Evolutionary conservation across 352 stramenopile species (phyloP), one percentile per base, ranked within the genome.

Genomic region (Peronospora destructor): DNA sequence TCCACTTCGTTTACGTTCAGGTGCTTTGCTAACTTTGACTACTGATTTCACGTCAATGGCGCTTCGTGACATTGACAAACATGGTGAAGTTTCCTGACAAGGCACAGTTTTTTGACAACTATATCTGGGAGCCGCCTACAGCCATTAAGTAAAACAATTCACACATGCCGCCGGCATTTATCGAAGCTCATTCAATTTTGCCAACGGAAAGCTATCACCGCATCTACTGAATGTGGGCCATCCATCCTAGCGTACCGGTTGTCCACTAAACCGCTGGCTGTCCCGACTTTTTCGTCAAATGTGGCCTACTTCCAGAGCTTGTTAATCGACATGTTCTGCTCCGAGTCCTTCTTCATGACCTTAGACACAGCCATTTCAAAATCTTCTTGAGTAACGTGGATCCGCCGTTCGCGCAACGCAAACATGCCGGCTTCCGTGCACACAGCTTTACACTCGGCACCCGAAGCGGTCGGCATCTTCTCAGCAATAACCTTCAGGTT

Each of bases 341-440:
- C 97, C 45, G 85, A 91, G 61, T 99, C 96, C 80, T 99, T 99
- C 95, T 99, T 99, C 96, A 99, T 99, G 51, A 99, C 97, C 86
- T 99, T 99, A 45, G 90, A 97, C 19, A 99, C 96, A 9, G 97
- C 95, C 96, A 99, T 99, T 72, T 99, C 96, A 71, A 99, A 99
- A 78, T 99, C 96, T 79, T 99, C 96, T 68, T 99, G 97, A 21
- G 97, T 99, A 19, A 99, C 97, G 79, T 99, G 97, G 45, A 99
- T 98, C 52, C 97, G 87, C 57, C 96, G 86, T 79, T 99, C 97
- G 57, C 97, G 83, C 34, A 99, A 71, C n/a, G 97, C 97, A 84
- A 99, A 99, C 97, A 99, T 99, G 42, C 97, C 97, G 11, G 97
- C 97, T 66, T 99, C 97, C 35, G 96, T 99, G 75, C 97, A 99